These are phyloP conservation scores for Pseudocercospora fuligena DNA, from an alignment of 2,329 filamentous ascomycete genomes.

Conservation along the genomic window DNA sequence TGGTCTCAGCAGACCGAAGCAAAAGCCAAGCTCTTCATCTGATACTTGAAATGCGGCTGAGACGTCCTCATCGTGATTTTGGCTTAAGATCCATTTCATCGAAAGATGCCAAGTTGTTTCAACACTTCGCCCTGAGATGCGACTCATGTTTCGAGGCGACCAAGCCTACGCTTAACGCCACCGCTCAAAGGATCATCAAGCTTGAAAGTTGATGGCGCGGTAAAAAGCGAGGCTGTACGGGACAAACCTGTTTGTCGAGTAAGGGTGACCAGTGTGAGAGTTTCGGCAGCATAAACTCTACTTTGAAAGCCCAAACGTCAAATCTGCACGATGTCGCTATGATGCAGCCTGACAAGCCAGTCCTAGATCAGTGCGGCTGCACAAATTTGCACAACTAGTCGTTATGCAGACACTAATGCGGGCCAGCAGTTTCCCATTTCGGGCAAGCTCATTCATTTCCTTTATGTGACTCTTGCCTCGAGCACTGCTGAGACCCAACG, in stretches of 20 bases:
- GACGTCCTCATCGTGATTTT: background rate
- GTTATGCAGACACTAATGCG: background rate
- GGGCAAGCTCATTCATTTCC: background rate
- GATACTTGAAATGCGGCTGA: background rate
- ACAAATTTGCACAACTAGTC: background rate
- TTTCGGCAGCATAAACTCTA: background rate
- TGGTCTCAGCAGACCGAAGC: too few relatives aligned
- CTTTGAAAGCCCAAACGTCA: background rate
- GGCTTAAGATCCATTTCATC: background rate
- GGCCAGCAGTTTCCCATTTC: background rate
- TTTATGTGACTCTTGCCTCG: background rate
- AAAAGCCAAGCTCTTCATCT: too few relatives aligned
- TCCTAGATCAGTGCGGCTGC: background rate
- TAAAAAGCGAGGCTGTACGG: background rate
- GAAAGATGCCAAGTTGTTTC: background rate
- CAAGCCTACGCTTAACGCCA: background rate
- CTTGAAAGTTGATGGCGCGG: background rate
- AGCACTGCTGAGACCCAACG: background rate
- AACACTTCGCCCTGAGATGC: background rate
- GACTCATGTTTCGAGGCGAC: background rate
- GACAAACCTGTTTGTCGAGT: background rate
- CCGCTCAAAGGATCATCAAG: background rate
- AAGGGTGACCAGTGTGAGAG: background rate
- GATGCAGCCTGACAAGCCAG: background rate
- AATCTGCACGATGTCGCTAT: slow-evolving; percentile 7